Percentiles rank a stretch among this genome's conserved stretches.
Conservation (phyloP, 108 stramenopile species). For the Conticribra guillardii region DNA sequence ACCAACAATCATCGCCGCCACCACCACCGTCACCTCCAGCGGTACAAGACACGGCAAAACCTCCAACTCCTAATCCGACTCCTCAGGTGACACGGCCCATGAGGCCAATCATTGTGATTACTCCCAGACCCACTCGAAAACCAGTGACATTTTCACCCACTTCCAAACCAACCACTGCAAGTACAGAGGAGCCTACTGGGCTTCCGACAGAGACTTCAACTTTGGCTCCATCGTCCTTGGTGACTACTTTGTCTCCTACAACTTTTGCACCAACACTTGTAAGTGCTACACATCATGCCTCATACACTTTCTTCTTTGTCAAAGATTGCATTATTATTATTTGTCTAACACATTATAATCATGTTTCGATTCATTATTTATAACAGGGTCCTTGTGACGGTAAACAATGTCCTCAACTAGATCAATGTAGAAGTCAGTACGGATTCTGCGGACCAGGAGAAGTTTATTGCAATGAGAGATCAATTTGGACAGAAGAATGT, state of each 20-base stretch:
- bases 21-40: background rate
- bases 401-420: slow-evolving; percentile 23
- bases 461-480: slow-evolving; percentile 37
- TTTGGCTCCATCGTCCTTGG: background rate
- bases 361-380: too few species aligned
- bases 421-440: slow-evolving; percentile 35
- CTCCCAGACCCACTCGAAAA: background rate
- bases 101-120: background rate
- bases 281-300: background rate
- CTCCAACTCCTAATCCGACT: background rate
- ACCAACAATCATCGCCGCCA: background rate
- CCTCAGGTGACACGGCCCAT: background rate
- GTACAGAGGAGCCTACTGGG: background rate
- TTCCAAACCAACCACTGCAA: background rate
- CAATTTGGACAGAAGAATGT: slow-evolving; percentile 40
- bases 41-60: background rate
- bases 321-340: too few species aligned
- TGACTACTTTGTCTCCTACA: background rate
- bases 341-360: too few species aligned
- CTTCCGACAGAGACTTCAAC: slow-evolving; percentile 3
- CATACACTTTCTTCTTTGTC: background rate
- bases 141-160: too few species aligned
- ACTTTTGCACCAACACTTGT: slow-evolving; percentile 6
- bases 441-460: slow-evolving; percentile 42
- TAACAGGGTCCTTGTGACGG: slow-evolving; percentile 33